Percentiles rank a stretch among this genome's conserved stretches.
These are phyloP conservation scores for Aspergillus sp. DNA, from an alignment of 2,329 filamentous ascomycete genomes.

Conservation along the genomic window DNA sequence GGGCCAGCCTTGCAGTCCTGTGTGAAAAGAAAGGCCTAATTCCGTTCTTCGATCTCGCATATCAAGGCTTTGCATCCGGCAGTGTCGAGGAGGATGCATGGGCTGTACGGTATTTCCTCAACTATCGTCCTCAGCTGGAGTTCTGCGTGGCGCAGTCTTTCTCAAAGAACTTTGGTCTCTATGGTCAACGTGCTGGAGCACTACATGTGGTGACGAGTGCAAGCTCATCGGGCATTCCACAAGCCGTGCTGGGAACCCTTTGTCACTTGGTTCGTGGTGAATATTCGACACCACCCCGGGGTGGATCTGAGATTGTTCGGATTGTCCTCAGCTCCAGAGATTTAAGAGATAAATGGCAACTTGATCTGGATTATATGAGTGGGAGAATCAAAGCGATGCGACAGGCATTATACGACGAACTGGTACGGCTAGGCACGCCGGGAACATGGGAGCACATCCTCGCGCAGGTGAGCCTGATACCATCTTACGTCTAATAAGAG, in stretches of 20 bases:
- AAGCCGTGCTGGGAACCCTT: constrained; percentile 61
- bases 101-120: constrained; percentile 79
- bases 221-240: constrained; percentile 57
- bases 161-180: constrained; percentile 60
- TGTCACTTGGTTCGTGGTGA: constrained; percentile 11
- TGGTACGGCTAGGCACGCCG: constrained; percentile 8
- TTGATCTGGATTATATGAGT: constrained; percentile 13
- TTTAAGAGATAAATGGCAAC: constrained; percentile 7
- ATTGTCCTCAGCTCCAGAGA: constrained; percentile 6
- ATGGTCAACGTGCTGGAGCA: constrained; percentile 87
- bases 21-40: constrained; percentile 52
- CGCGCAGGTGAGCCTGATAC: constrained; percentile 6
- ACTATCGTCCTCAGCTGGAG: constrained; percentile 6
- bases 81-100: constrained; percentile 74
- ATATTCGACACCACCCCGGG: constrained; percentile 13
- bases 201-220: constrained; percentile 75
- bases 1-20: constrained; percentile 75
- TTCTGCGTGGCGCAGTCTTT: constrained; percentile 15
- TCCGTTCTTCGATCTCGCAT: constrained; percentile 76
- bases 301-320: constrained; percentile 13
- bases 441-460: constrained; percentile 14
- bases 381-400: constrained; percentile 11
- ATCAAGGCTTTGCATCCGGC: constrained; percentile 91
- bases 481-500: neutral
- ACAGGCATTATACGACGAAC: constrained; percentile 9